phyloP scores from a whole-genome alignment of 2,329 filamentous ascomycete species.

The Leptodontidium sp. region DNA sequence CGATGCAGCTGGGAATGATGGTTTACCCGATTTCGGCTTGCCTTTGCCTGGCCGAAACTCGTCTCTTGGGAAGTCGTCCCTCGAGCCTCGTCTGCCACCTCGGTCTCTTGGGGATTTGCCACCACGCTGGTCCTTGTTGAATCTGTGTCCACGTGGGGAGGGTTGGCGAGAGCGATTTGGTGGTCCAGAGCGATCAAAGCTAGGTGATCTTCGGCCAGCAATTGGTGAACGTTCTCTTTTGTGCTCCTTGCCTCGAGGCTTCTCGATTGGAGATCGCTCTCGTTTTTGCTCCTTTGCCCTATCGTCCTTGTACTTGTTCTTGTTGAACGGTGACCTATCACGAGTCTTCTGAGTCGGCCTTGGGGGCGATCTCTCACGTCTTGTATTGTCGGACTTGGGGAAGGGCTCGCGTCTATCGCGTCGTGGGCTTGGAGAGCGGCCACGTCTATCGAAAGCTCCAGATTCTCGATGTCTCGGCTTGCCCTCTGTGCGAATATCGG shows the following conservation, averaged over 20 bases:
- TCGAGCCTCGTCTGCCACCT: conserved; percentile 26
- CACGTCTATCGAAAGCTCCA: conserved; percentile 39
- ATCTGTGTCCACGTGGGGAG: conserved; percentile 42
- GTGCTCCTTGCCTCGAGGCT: conserved; percentile 34
- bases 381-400: conserved; percentile 1
- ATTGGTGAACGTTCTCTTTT: conserved; percentile 38
- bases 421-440: conserved; percentile 43
- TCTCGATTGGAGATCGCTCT: conserved; percentile 32
- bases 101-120: conserved; percentile 34
- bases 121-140: conserved; percentile 21
- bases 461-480: conserved; percentile 41
- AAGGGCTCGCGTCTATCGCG: conserved; percentile 35
- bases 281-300: conserved; percentile 35
- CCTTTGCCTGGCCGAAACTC: conserved; percentile 40
- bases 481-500: conserved; percentile 35
- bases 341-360: conserved; percentile 31
- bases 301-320: conserved; percentile 33
- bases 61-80: conserved; percentile 42
- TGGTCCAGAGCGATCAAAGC: conserved; percentile 43
- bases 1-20: conserved; percentile 38
- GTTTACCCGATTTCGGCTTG: conserved; percentile 32
- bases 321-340: conserved; percentile 38
- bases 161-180: conserved; percentile 40
- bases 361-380: conserved; percentile 24
- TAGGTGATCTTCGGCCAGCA: conserved; percentile 38